phyloP scores from a whole-genome alignment of 495 filamentous ascomycete genomes.

The Hypoxylon crocopeplum region DNA sequence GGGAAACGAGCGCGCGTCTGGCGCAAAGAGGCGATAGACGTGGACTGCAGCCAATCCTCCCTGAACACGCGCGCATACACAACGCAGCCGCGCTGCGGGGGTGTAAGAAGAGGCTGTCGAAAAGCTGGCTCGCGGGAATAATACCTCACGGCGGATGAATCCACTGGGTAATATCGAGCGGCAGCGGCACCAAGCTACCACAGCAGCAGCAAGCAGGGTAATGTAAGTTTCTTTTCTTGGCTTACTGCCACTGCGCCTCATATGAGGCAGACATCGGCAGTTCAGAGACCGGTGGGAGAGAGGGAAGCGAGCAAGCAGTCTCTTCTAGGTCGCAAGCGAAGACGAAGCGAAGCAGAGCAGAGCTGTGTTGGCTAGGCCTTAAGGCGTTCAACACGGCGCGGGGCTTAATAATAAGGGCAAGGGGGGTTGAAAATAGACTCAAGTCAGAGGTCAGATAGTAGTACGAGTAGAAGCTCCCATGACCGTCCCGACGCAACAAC shows the following conservation, averaged over 20 bases:
- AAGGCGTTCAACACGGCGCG: slow-evolving; percentile 13
- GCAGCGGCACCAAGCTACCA: too few relatives aligned
- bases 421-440: background rate
- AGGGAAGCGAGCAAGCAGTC: slow-evolving; percentile 3
- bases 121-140: slow-evolving; percentile 26
- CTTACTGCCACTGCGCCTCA: slow-evolving; percentile 26
- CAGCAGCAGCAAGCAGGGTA: slow-evolving; percentile 16
- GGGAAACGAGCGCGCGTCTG: slow-evolving; percentile 31
- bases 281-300: slow-evolving; percentile 11
- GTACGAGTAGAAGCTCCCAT: slow-evolving; percentile 14
- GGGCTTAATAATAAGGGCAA: slow-evolving; percentile 11
- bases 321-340: slow-evolving; percentile 6
- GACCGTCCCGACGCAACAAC: slow-evolving; percentile 6
- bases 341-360: slow-evolving; percentile 7
- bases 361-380: slow-evolving; percentile 5
- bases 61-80: slow-evolving; percentile 20
- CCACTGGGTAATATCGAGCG: slow-evolving; percentile 33
- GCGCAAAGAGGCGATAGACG: slow-evolving; percentile 25
- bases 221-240: slow-evolving; percentile 29
- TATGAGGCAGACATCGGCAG: slow-evolving; percentile 36
- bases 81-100: slow-evolving; percentile 30
- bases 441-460: slow-evolving; percentile 3
- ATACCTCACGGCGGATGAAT: slow-evolving; percentile 32
- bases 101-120: slow-evolving; percentile 13
- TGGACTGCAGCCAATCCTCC: slow-evolving; percentile 20